phyloP scores from a whole-genome alignment of 768 basidiomycete genomes.

The Psilocybe azurescens region DNA sequence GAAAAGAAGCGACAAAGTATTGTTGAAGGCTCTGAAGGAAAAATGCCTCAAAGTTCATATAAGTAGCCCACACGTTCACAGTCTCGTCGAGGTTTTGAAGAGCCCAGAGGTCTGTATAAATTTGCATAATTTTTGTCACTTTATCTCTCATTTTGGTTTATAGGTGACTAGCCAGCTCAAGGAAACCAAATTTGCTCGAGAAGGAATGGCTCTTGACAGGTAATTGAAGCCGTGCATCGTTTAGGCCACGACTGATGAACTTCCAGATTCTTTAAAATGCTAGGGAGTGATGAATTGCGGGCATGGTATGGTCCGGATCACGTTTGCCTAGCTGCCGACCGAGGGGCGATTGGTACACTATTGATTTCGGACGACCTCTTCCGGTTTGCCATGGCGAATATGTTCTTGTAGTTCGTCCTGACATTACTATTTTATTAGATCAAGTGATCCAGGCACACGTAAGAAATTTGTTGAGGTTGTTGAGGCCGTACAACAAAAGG shows the following conservation, averaged over 20 bases:
- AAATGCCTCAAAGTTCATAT: conserved; percentile 93
- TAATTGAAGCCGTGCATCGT: conserved; percentile 30
- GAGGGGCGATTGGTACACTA: conserved; percentile 93
- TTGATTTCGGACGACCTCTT: conserved; percentile 96
- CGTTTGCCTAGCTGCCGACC: conserved; percentile 87
- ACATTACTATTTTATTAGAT: conserved; percentile 45
- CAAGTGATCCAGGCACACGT: conserved; percentile 77
- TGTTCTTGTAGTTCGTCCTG: neutral
- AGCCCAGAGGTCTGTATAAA: conserved; percentile 81
- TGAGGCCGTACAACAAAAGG: conserved; percentile 86
- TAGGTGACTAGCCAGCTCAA: conserved; percentile 81
- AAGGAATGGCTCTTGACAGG: conserved; percentile 92
- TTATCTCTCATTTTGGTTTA: neutral
- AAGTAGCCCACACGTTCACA: conserved; percentile 94
- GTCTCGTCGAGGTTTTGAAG: conserved; percentile 90
- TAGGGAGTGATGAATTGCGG: conserved; percentile 90
- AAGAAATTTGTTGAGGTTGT: conserved; percentile 89
- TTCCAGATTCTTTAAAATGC: conserved; percentile 95
- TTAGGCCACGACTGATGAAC: conserved; percentile 4
- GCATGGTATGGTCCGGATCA: conserved; percentile 99
- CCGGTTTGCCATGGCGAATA: conserved; percentile 52
- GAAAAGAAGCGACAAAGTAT: conserved; percentile 77
- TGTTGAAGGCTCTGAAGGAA: conserved; percentile 76
- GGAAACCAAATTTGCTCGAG: conserved; percentile 95
- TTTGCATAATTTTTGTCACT: neutral